Conservation (phyloP, 177 flowering plant species). For the Vitis hybrid region DNA sequence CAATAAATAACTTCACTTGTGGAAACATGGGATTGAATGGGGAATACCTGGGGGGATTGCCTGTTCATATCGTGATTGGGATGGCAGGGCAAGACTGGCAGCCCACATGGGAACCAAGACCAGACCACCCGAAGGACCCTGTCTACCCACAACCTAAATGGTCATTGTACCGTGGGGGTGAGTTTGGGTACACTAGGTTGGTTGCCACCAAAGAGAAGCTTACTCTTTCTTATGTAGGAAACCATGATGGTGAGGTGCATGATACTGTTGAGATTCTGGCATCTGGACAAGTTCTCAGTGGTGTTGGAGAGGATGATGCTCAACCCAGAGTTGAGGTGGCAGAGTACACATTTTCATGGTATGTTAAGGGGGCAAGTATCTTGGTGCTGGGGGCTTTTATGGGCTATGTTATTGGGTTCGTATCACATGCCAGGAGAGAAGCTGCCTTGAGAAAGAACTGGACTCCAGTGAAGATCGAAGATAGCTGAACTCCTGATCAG, state of each 20-base stretch:
- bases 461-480: constrained; percentile 65
- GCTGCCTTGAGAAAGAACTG: constrained; percentile 29
- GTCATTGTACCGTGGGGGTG: constrained; percentile 83
- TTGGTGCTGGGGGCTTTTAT: constrained; percentile 60
- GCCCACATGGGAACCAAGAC: constrained; percentile 79
- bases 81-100: constrained; percentile 99
- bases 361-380: constrained; percentile 52
- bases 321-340: neutral
- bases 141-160: constrained; percentile 73
- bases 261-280: constrained; percentile 74
- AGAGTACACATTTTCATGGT: constrained; percentile 39
- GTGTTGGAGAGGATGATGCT: constrained; percentile 9
- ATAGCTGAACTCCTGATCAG: constrained; percentile 24
- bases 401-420: constrained; percentile 64
- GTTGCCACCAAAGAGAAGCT: constrained; percentile 75
- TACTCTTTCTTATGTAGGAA: constrained; percentile 70
- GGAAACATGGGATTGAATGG: constrained; percentile 39
- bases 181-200: constrained; percentile 87
- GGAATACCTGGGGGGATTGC: constrained; percentile 30
- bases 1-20: constrained; percentile 77
- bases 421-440: constrained; percentile 49
- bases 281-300: constrained; percentile 49
- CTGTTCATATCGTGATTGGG: constrained; percentile 90
- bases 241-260: constrained; percentile 89
- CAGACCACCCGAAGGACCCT: constrained; percentile 62